Evolutionary conservation across 169 alveolate species (phyloP).

Genomic region (Plasmodium gaboni): DNA sequence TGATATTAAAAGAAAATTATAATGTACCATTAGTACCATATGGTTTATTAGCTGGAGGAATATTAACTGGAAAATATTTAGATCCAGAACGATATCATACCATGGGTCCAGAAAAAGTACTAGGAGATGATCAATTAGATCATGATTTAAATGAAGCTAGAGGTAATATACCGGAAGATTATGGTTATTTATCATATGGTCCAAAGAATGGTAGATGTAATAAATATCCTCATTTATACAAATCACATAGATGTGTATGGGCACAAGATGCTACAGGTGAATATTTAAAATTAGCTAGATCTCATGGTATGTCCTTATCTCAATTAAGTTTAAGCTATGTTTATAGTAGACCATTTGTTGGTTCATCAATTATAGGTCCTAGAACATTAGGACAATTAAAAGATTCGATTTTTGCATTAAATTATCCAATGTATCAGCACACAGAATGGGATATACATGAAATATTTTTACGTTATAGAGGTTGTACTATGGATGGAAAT

Average conservation of each 20-base stretch:
- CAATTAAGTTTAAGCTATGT: conserved; percentile 86
- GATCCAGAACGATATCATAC: conserved; percentile 88
- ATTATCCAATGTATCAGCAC: conserved; percentile 83
- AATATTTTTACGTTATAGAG: conserved; percentile 86
- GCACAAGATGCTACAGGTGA: conserved; percentile 89
- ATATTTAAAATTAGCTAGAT: conserved; percentile 86
- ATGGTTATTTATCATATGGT: conserved; percentile 87
- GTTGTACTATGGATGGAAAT: conserved; percentile 92
- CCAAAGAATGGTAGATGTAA: conserved; percentile 89
- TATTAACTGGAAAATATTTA: conserved; percentile 89
- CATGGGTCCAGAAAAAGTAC: conserved; percentile 63
- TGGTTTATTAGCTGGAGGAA: conserved; percentile 90
- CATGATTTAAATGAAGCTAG: conserved; percentile 30
- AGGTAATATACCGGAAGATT: conserved; percentile 86
- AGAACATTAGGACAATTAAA: conserved; percentile 89
- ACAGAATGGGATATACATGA: conserved; percentile 86
- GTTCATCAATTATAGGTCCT: conserved; percentile 86
- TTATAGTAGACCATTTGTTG: conserved; percentile 88
- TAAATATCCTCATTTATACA: conserved; percentile 84
- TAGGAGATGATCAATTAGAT: conserved; percentile 55
- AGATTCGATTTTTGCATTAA: conserved; percentile 84
- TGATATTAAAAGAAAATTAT: conserved; percentile 78
- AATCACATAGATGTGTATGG: conserved; percentile 91
- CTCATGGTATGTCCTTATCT: conserved; percentile 85
- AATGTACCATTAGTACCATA: conserved; percentile 89